Conservation (phyloP, 2,329 filamentous ascomycete species). For the Pseudogymnoascus sp. region DNA sequence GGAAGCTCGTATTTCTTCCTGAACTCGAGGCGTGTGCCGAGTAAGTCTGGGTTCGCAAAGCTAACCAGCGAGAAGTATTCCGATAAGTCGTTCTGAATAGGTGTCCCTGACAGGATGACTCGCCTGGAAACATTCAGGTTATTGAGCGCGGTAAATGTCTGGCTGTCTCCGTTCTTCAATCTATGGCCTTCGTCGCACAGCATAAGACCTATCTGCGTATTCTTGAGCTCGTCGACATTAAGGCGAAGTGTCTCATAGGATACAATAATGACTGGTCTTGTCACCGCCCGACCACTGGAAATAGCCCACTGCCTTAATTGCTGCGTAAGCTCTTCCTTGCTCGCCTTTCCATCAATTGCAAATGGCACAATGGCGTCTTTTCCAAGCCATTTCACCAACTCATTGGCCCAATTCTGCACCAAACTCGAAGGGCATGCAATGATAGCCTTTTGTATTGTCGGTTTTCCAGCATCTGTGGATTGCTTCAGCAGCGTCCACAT, state of each 20-base stretch:
- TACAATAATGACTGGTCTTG: conserved; percentile 89
- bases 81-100: conserved; percentile 96
- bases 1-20: conserved; percentile 90
- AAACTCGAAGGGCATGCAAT: conserved; percentile 95
- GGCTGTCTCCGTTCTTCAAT: conserved; percentile 91
- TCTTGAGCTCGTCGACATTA: conserved; percentile 82
- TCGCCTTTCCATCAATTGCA: conserved; percentile 91
- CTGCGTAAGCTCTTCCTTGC: conserved; percentile 83
- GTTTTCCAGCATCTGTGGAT: conserved; percentile 86
- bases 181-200: conserved; percentile 96
- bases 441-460: conserved; percentile 91
- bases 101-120: conserved; percentile 92
- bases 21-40: conserved; percentile 85
- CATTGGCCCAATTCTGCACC: conserved; percentile 97
- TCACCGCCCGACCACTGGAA: conserved; percentile 78
- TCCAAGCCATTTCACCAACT: conserved; percentile 93
- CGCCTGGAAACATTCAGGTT: conserved; percentile 81
- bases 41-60: conserved; percentile 88
- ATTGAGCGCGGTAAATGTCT: conserved; percentile 88
- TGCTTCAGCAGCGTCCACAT: conserved; percentile 97
- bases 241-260: conserved; percentile 93
- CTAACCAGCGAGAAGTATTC: conserved; percentile 95
- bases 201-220: conserved; percentile 84
- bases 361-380: conserved; percentile 86
- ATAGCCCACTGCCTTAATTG: conserved; percentile 95